Base-by-base conservation (phyloP, 1,284 basidiomycete genomes). In the Agaricales sp. region DNA sequence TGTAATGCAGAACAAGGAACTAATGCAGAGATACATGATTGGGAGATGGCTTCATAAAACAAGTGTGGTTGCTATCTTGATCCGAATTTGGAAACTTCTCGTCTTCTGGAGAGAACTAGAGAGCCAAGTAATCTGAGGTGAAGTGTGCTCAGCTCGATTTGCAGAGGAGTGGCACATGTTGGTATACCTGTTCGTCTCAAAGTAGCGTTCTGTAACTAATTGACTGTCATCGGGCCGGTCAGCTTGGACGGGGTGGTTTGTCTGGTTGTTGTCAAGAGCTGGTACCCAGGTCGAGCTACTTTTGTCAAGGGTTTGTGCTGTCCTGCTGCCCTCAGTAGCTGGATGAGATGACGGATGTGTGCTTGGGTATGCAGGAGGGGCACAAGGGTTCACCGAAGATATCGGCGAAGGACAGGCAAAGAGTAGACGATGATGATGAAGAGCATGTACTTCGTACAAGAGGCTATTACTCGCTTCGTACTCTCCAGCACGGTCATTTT, bases 361-460 rank as follows among this genome's bases (percentile, higher is more conserved):
- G n/a, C n/a, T n/a, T n/a, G n/a, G n/a, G n/a, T n/a, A n/a, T n/a
- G n/a, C n/a, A n/a, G n/a, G n/a, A n/a, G n/a, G n/a, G n/a, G n/a
- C n/a, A n/a, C n/a, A n/a, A n/a, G n/a, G n/a, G n/a, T n/a, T n/a
- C n/a, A n/a, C n/a, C n/a, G n/a, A n/a, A n/a, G n/a, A n/a, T n/a
- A n/a, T n/a, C n/a, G n/a, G 52, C 25, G 55, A 54, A 18, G 64
- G 48, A 8, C 62, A 58, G 3, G 70, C 57, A 56, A 77, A 75
- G 18, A 77, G 49, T 20, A 75, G 62, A 41, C 81, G 71, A 56
- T 83, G 80, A 50, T 81, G 74, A 54, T 83, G 72, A 22, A 80
- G 70, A 30, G 76, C 69, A 56, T 87, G 85, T 43, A 87, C 62
- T 56, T 85, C 78, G 52, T 82, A 76, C 20, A 87, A 70, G 49